Base-by-base conservation (phyloP, 768 basidiomycete species). In the Suillus clintonianus region DNA sequence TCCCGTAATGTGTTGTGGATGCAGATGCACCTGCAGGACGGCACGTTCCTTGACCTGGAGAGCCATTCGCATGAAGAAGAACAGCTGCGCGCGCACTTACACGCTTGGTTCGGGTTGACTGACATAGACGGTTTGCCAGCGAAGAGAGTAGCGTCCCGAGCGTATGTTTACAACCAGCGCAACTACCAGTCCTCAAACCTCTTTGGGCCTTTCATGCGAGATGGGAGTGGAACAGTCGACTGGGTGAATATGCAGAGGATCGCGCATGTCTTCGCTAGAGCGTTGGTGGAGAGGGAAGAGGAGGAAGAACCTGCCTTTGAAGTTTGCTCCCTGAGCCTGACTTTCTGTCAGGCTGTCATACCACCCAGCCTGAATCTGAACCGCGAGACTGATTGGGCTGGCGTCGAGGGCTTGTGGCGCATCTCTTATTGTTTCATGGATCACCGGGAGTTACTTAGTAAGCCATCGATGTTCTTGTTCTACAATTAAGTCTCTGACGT, bases 381-480 rank as follows among this genome's bases (percentile, higher is more conserved):
- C 62, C 50, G 41, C 19, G 74, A 72, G 36, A 61, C 64, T 1
- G 77, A 78, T 60, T 78, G 76, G 74, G 73, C 69, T 7, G 66
- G 86, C 3, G 74, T 91, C 0, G 77, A 78, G 37, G 90, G 89
- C 0, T 37, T 73, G 17, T 91, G 90, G 90, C 74, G 77, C 5
- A 81, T 86, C 14, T 81, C 84, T n/a, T 90, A 89, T 68, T 86
- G 83, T 59, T 91, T 89, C 69, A 82, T 84, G 59, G 89, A 91
- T 70, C 89, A 91, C 68, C 76, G 87, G 6, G 87, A 87, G 54
- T 79, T 91, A 42, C 68, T 89, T 47, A 75, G 89, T 91, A 68
- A 72, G 88, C 78, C 4, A 30, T 61, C 24, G 9, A 37, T 27
- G 10, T 30, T 42, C 34, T 62, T 50, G 11, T 39, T 53, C 24